Percentiles rank a stretch among this genome's conserved stretches.
Conservation (phyloP, 495 filamentous ascomycete genomes). For the Lasiosphaeria hispida region DNA sequence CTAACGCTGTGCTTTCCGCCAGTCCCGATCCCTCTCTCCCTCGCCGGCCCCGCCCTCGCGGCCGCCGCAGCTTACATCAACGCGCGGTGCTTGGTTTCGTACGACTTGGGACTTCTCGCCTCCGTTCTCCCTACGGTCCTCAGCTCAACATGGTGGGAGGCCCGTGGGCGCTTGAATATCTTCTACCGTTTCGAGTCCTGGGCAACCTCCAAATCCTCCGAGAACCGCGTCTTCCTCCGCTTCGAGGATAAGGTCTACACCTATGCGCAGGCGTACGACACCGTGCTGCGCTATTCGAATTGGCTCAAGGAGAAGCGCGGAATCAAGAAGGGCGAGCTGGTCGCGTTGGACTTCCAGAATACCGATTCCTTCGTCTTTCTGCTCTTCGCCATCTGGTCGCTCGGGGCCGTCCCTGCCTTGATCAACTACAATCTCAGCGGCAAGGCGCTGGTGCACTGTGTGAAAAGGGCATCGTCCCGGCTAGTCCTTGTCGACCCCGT, state of each 20-base stretch:
- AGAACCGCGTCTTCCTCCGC: slow-evolving; percentile 62
- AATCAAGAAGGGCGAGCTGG: slow-evolving; percentile 73
- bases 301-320: slow-evolving; percentile 74
- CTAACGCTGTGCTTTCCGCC: not conserved
- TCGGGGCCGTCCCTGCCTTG: slow-evolving; percentile 86
- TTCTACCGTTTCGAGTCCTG: slow-evolving; percentile 79
- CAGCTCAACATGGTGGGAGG: slow-evolving; percentile 43
- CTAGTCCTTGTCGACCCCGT: slow-evolving; percentile 75
- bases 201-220: slow-evolving; percentile 57
- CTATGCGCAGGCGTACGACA: slow-evolving; percentile 77
- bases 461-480: slow-evolving; percentile 65
- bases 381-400: slow-evolving; percentile 81
- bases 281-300: slow-evolving; percentile 70
- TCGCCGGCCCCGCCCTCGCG: slow-evolving; percentile 63
- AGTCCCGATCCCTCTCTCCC: slow-evolving; percentile 42
- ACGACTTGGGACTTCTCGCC: slow-evolving; percentile 61
- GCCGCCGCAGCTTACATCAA: slow-evolving; percentile 79
- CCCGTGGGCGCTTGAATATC: slow-evolving; percentile 61
- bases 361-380: slow-evolving; percentile 78
- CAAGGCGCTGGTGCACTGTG: slow-evolving; percentile 73
- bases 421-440: slow-evolving; percentile 90
- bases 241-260: slow-evolving; percentile 76
- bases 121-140: slow-evolving; percentile 44
- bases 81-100: slow-evolving; percentile 62
- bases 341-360: slow-evolving; percentile 89